A percentile compares a stretch with the other conserved stretches of the same genome.
phyloP scores from a whole-genome alignment of 345 rosid genomes.

The Barbarea vulgaris region DNA sequence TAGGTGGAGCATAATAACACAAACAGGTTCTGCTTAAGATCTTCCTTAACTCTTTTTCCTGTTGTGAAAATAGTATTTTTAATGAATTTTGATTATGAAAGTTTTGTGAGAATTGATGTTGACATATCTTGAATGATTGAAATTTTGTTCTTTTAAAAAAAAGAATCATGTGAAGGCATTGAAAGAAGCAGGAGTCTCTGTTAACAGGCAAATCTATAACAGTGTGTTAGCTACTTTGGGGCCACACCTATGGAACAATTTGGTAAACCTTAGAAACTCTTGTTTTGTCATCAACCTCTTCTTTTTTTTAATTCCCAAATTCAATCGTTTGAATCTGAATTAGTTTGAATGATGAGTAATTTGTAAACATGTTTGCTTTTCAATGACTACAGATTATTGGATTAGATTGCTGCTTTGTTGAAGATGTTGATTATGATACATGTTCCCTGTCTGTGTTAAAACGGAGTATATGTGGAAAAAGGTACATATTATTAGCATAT shows the following conservation, averaged over 20 bases:
- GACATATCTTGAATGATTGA: conserved; percentile 37
- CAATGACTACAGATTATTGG: conserved; percentile 9
- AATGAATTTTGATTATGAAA: conserved; percentile 7
- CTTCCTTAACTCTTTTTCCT: conserved; percentile 12
- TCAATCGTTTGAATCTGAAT: conserved; percentile 23
- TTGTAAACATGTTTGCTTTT: conserved; percentile 8
- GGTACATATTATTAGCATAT: conserved; percentile 34
- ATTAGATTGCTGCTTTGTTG: neutral
- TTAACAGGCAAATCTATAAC: conserved; percentile 28
- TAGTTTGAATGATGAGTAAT: neutral
- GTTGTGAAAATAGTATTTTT: conserved; percentile 21
- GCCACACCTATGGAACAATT: conserved; percentile 42
- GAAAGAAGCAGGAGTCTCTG: conserved; percentile 36
- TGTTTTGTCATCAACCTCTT: conserved; percentile 38
- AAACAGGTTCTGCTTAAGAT: conserved; percentile 19
- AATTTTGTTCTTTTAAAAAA: conserved; percentile 10
- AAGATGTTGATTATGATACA: neutral
- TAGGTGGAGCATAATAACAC: conserved; percentile 23
- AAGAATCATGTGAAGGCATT: conserved; percentile 38
- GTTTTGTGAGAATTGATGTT: conserved; percentile 30
- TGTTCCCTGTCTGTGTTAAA: conserved; percentile 8
- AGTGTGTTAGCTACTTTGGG: conserved; percentile 42
- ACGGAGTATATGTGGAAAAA: conserved; percentile 24
- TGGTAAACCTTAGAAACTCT: conserved; percentile 41
- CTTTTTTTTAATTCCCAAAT: conserved; percentile 21